Evolutionary conservation across 2,329 filamentous ascomycete species (phyloP), one percentile per base, ranked within the genome.

Genomic region (Amauroascus verrucosus): DNA sequence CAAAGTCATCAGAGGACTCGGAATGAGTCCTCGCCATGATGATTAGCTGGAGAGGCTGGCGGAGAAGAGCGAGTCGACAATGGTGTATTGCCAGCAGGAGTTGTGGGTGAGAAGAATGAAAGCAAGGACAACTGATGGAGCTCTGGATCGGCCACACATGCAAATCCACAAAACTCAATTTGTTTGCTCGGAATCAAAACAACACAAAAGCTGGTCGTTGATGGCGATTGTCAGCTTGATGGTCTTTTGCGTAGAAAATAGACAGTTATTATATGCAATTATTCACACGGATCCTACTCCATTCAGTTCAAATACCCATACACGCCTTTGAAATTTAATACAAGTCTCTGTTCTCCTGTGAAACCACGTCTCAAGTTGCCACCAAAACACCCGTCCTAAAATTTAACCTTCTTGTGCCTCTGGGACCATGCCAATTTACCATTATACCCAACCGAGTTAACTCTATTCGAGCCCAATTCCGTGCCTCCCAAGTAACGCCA

Each of bases 1-100:
- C 73, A 63, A 74, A 74, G 64, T 74, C 73, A 62, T 73, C 71
- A 9, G 62, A 65, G 63, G 71, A 72, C 69, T 73, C 70, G 54
- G 72, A 67, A 56, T 72, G 70, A 48, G 64, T 64, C 57, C 67
- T 70, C 62, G 66, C 66, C 72, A 65, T 66, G 54, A 28, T 58
- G 52, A 16, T 37, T 22, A n/a, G 32, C 26, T 45, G 33, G 1
- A 16, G 9, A 14, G 30, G 24, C 20, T 41, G 26, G 48, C 24
- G 6, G 38, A 33, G 32, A 52, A 46, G 33, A n/a, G 20, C 9
- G 38, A 45, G 20, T 22, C 9, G 49, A 24, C 26, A 18, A 20
- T 5, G 18, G 28, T 9, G 32, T 18, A 41, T 16, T 49, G 8
- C 14, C 14, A 46, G 38, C 22, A 40, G 11, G 11, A 11, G 41